A percentile compares a stretch with the other conserved stretches of the same genome.
Evolutionary conservation across 768 basidiomycete species (phyloP).

Genomic region (Mycena sanguinolenta): DNA sequence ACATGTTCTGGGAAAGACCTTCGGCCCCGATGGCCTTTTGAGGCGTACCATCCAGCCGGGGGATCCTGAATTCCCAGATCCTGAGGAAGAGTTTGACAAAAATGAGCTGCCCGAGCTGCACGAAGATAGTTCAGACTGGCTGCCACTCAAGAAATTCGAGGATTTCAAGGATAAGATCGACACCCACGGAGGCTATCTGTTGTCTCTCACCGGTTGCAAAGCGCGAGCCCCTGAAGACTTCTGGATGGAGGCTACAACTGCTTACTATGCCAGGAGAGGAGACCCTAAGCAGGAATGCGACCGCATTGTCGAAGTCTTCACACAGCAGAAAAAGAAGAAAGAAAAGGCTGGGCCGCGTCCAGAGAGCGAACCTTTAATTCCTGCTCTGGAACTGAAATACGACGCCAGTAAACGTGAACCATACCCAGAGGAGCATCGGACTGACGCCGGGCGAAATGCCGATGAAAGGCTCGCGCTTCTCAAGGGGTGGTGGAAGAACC

Average conservation of each 20-base stretch:
- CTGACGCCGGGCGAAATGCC: constrained; percentile 26
- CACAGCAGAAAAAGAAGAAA: neutral
- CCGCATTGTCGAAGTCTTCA: neutral
- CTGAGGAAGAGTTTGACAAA: neutral
- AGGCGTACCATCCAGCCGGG: neutral
- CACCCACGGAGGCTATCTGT: neutral
- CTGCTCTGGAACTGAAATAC: constrained; percentile 39
- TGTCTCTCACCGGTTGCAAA: neutral
- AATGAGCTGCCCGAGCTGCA: neutral
- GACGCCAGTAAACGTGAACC: constrained; percentile 30
- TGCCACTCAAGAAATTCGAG: neutral
- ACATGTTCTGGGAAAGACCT: neutral
- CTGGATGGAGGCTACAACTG: neutral
- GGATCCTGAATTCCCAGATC: neutral
- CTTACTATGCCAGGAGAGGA: neutral
- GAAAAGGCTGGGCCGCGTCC: neutral
- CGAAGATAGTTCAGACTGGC: neutral
- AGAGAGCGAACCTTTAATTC: constrained; percentile 40
- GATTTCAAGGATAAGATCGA: neutral
- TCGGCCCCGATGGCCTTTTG: neutral
- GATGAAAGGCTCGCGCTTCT: constrained; percentile 30
- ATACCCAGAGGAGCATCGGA: constrained; percentile 21
- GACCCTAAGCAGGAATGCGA: no score
- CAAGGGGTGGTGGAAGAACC: constrained; percentile 40
- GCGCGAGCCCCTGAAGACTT: neutral